These are phyloP conservation scores for Fistulinella prunicolor DNA, from an alignment of 768 basidiomycete genomes.

Conservation along the genomic window DNA sequence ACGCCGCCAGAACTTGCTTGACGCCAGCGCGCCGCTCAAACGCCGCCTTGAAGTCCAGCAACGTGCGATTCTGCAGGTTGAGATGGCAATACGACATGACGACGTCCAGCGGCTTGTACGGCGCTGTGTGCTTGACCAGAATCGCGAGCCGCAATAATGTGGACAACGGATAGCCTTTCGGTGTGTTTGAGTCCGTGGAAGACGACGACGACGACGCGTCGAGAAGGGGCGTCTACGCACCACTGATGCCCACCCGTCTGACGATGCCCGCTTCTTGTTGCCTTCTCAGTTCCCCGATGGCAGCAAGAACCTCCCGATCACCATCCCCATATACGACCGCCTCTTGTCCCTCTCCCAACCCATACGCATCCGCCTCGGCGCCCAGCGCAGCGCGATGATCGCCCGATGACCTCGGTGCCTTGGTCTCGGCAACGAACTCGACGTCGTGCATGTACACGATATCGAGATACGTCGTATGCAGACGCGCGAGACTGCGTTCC, in stretches of 20 bases:
- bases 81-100: conserved; percentile 82
- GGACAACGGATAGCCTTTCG: conserved; percentile 72
- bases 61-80: conserved; percentile 66
- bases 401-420: conserved; percentile 50
- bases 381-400: conserved; percentile 54
- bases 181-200: neutral
- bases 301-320: conserved; percentile 69
- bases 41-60: conserved; percentile 52
- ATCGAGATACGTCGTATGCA: conserved; percentile 79
- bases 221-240: conserved; percentile 34
- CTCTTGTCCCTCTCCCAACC: conserved; percentile 57
- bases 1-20: conserved; percentile 68
- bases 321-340: conserved; percentile 60
- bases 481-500: conserved; percentile 58
- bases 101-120: conserved; percentile 71
- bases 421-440: conserved; percentile 64
- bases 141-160: conserved; percentile 81
- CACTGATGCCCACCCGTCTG: conserved; percentile 75
- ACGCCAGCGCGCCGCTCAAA: conserved; percentile 64
- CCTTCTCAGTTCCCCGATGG: conserved; percentile 60
- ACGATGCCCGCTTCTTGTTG: conserved; percentile 73
- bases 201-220: neutral
- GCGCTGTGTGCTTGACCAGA: conserved; percentile 62
- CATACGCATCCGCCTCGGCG: conserved; percentile 58
- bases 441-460: conserved; percentile 82